Percentiles rank a stretch among this genome's conserved stretches.
Evolutionary conservation across 2,329 filamentous ascomycete species (phyloP).

Genomic region (Ceratocystis albifundus): DNA sequence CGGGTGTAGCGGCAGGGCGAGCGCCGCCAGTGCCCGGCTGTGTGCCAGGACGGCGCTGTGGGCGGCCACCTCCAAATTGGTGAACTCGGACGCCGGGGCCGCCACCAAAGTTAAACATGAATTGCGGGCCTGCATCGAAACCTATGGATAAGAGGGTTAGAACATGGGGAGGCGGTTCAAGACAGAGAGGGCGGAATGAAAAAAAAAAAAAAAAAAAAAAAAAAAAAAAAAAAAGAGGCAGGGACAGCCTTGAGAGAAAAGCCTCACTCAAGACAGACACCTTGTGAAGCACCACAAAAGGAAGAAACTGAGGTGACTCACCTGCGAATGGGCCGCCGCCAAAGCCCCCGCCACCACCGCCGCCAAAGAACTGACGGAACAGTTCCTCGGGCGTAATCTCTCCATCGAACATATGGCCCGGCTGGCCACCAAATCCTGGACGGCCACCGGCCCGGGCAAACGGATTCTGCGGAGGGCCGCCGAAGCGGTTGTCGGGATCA

Average conservation of each 20-base stretch:
- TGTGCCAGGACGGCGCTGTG: conserved; percentile 58
- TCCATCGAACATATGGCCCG: conserved; percentile 61
- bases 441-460: conserved; percentile 42
- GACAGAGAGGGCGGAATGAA: neutral
- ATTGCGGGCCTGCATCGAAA: conserved; percentile 71
- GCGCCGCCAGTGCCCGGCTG: conserved; percentile 34
- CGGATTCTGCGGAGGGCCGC: conserved; percentile 45
- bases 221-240: neutral
- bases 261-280: too few species aligned
- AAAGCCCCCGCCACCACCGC: conserved; percentile 57
- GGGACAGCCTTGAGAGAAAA: neutral
- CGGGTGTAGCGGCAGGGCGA: neutral
- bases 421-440: conserved; percentile 39
- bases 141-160: conserved; percentile 29
- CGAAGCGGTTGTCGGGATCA: conserved; percentile 83
- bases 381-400: conserved; percentile 94
- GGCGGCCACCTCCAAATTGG: conserved; percentile 76
- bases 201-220: neutral
- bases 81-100: conserved; percentile 82
- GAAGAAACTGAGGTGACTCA: conserved; percentile 26
- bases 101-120: conserved; percentile 90
- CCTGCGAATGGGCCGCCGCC: conserved; percentile 45
- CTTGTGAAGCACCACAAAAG: neutral
- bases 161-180: neutral
- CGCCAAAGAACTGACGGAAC: conserved; percentile 93